Evolutionary conservation across 192 early-diverging fungal genomes (phyloP), one percentile per base, ranked within the genome.

Genomic region (Thoreauomyces humboldtii): DNA sequence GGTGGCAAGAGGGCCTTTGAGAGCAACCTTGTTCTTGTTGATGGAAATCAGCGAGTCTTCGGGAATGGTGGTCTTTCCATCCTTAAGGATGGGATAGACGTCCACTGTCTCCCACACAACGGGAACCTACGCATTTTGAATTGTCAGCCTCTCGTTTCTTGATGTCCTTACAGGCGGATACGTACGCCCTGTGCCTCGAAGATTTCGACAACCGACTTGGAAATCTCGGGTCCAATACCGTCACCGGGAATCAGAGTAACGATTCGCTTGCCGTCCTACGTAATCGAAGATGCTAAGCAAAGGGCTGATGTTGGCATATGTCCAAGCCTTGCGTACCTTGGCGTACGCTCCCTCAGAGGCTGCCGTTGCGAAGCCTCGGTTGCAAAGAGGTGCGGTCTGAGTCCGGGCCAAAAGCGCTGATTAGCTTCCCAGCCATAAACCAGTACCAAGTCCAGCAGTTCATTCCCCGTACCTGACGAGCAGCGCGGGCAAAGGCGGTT

Each of bases 181-280:
- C 80, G 60, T 79, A 89, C 88, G 70, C 87, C 87, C 66, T 93
- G 91, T 19, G 93, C 96, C 62, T 81, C 74, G 73, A 93, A 98
- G 74, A 98, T 95, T 37, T 87, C 76, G 79, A 91, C 87, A 38
- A 98, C 96, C 17, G 91, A 92, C 55, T 81, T 74, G 37, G 94
- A 93, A 61, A 98, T 98, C 78, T 98, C 96, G 2, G 96, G 96
- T 33, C 96, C 96, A 61, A 98, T 98, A 58, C 96, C 96, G 76
- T 98, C 96, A 59, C 96, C 96, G 17, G 96, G 94, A 65, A 98
- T 97, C 61, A 98, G 76, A 50, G 94, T 95, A 53, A 97, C 94
- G 28, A 82, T 70, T 24, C 69, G 75, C 65, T 78, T 81, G 33
- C 77, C 78, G 28, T 81, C 76, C 80, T 77, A n/a, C n/a, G n/a